Evolutionary conservation across 306 rosid species (phyloP), one percentile per base, ranked within the genome.

Genomic region (Rosa rugosa): DNA sequence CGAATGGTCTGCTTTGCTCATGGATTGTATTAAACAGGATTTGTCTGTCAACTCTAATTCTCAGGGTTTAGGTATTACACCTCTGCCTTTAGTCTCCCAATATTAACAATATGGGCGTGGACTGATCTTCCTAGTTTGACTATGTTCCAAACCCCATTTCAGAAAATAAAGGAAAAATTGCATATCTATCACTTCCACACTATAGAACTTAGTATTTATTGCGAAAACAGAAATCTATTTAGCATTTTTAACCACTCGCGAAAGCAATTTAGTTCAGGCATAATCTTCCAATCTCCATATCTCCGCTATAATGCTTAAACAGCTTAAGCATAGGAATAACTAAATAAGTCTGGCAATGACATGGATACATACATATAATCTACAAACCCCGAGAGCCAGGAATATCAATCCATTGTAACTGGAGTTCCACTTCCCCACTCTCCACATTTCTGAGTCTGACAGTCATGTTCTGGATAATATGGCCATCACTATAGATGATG

Each of bases 391-490:
- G 85, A 14, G 97, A 86, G 54, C 92, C 96, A 79, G 98, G 94
- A 86, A 94, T 71, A 77, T 90, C 89, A 80, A 90, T 77, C 98
- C 98, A 94, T 47, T 84, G 71, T 79, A 94, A 77, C 9, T 89
- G 90, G 4, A 94, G 89, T 31, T 91, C 91, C 36, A 92, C 79
- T 82, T 92, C 97, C 4, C 97, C 97, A 68, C 67, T 34, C 81
- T 94, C 98, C 59, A 92, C 98, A 80, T 94, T 87, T 79, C 88
- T 83, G 12, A 94, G 86, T 65, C 97, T 83, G 46, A 94, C 91
- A 80, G 81, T 80, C 84, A 92, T 73, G 78, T 88, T 81, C 46
- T 94, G 97, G 2, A 81, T 77, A 62, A 89, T 84, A 68, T 86
- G 77, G 14, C 90, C 93, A 44, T 89, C 88, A 8, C 44, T 81